Evolutionary conservation across 768 basidiomycete genomes (phyloP).

Genomic region (Rhizopogon rudus): DNA sequence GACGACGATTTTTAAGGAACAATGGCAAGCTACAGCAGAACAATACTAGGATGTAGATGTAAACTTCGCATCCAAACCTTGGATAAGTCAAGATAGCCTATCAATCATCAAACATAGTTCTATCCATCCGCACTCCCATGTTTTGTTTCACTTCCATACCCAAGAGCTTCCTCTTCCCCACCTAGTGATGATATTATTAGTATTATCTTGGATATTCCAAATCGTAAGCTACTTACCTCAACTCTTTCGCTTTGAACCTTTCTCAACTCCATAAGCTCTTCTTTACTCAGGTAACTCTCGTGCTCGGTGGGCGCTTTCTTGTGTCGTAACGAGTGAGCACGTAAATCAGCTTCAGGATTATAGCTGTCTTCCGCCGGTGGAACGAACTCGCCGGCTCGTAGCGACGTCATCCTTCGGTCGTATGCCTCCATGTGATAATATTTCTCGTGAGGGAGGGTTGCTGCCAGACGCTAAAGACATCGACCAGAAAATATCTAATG

Average conservation of each 20-base stretch:
- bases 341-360: conserved; percentile 82
- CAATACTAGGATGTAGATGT: not conserved
- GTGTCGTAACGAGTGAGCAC: conserved; percentile 63
- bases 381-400: conserved; percentile 79
- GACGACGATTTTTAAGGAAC: not conserved
- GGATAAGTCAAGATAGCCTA: not conserved
- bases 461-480: conserved; percentile 32
- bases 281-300: conserved; percentile 72
- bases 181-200: conserved; percentile 31
- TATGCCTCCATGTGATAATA: conserved; percentile 90
- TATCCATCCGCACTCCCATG: conserved; percentile 87
- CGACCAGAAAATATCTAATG: not conserved
- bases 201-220: not conserved
- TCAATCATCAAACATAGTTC: conserved; percentile 49
- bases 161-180: conserved; percentile 78
- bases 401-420: conserved; percentile 76
- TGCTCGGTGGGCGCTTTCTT: conserved; percentile 63
- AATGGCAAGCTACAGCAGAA: not conserved
- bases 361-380: conserved; percentile 70
- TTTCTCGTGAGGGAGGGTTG: conserved; percentile 91
- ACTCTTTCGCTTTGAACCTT: conserved; percentile 81
- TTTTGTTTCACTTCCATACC: conserved; percentile 85
- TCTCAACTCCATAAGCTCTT: conserved; percentile 77
- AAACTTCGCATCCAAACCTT: not conserved
- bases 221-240: conserved; percentile 45